These are phyloP conservation scores for Neospora caninum DNA, from an alignment of 169 alveolate species.

Conservation along the genomic window DNA sequence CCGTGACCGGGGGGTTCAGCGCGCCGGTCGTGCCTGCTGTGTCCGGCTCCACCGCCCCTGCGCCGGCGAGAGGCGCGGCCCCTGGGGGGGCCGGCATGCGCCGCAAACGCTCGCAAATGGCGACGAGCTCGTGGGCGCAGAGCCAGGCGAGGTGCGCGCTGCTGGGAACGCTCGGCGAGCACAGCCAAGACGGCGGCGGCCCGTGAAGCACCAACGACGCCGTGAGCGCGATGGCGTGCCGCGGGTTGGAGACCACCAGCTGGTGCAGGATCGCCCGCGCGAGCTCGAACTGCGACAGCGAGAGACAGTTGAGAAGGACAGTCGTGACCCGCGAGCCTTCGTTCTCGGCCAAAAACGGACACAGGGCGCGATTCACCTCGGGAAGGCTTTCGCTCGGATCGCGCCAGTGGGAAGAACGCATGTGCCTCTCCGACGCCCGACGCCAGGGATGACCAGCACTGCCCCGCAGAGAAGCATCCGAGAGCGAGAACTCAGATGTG, in stretches of 20 bases:
- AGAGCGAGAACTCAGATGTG: background rate
- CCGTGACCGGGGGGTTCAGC: too few species aligned
- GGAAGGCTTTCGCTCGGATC: background rate
- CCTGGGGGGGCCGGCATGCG: constrained; percentile 8
- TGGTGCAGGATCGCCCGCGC: constrained; percentile 34
- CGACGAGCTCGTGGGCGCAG: constrained; percentile 36
- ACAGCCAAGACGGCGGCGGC: constrained; percentile 64
- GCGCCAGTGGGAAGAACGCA: background rate
- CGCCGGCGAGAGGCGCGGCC: too few species aligned
- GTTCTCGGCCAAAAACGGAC: background rate
- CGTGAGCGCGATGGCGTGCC: constrained; percentile 13
- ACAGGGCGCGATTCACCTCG: background rate
- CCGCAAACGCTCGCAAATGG: constrained; percentile 27
- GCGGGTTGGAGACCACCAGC: background rate
- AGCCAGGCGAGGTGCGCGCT: constrained; percentile 62
- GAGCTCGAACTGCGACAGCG: constrained; percentile 31
- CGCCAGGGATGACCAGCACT: background rate
- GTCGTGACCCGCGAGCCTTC: constrained; percentile 10
- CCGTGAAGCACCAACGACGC: constrained; percentile 34
- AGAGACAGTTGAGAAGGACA: constrained; percentile 17
- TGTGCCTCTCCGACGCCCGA: background rate
- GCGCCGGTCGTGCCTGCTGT: too few species aligned
- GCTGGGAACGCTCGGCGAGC: constrained; percentile 44
- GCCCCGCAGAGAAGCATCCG: background rate
- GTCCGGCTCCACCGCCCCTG: too few species aligned